Percentiles rank a stretch among this genome's conserved stretches.
phyloP scores from a whole-genome alignment of 345 rosid species.

The Lepidium sativum region DNA sequence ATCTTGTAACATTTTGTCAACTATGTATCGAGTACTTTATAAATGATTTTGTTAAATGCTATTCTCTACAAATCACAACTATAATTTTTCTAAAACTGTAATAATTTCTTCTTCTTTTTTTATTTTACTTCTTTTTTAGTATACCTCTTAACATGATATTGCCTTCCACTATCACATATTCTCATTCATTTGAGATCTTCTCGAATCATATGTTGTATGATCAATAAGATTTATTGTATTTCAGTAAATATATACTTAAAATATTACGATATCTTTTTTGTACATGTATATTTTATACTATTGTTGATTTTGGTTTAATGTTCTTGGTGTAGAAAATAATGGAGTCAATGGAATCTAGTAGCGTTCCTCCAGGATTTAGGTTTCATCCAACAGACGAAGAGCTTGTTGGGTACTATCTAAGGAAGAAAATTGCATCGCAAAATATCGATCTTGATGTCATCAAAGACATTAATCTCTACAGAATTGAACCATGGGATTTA shows the following conservation, averaged over 20 bases:
- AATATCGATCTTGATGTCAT: conserved; percentile 95
- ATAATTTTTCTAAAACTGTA: background rate
- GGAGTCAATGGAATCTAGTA: conserved; percentile 58
- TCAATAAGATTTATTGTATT: too few species aligned
- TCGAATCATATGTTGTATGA: background rate
- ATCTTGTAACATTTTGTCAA: conserved; percentile 27
- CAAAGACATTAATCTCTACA: conserved; percentile 82
- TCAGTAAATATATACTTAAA: too few species aligned
- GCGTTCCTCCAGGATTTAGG: conserved; percentile 92
- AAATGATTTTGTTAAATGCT: background rate
- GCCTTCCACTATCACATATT: background rate
- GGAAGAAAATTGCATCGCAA: conserved; percentile 88
- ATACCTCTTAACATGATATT: background rate
- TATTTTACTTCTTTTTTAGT: background rate
- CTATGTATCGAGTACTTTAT: conserved; percentile 1
- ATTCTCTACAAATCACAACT: background rate
- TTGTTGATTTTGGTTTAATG: conserved; percentile 29
- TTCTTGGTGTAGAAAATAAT: conserved; percentile 26
- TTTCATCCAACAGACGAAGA: conserved; percentile 96
- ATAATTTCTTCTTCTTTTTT: background rate
- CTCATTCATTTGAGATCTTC: background rate
- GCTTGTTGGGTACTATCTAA: conserved; percentile 87
- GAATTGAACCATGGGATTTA: conserved; percentile 97
- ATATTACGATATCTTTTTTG: background rate
- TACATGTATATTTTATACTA: background rate